These are phyloP conservation scores for Lentinula boryana DNA, from an alignment of 768 basidiomycete species.

Conservation along the genomic window DNA sequence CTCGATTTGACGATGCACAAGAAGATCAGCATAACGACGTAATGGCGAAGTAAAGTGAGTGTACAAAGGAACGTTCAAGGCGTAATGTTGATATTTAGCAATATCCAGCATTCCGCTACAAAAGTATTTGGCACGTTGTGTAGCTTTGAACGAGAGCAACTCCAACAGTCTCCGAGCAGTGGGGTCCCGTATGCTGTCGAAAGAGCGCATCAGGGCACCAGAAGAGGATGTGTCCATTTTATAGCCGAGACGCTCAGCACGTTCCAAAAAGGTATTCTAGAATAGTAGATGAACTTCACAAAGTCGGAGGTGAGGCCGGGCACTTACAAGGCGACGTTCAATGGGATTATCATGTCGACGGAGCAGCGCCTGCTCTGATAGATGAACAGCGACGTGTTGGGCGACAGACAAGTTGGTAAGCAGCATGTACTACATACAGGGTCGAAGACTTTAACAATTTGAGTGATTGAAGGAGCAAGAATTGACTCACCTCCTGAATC, in stretches of 20 bases:
- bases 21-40: conserved; percentile 86
- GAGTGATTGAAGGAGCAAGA: not conserved
- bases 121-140: conserved; percentile 95
- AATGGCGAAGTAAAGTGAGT: conserved; percentile 93
- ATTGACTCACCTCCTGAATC: conserved; percentile 73
- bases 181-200: conserved; percentile 67
- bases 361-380: conserved; percentile 95
- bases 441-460: conserved; percentile 2
- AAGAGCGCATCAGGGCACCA: conserved; percentile 78
- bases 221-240: conserved; percentile 75
- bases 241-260: conserved; percentile 80
- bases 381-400: conserved; percentile 86
- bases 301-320: not conserved
- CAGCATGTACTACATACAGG: conserved; percentile 74
- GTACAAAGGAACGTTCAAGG: conserved; percentile 86
- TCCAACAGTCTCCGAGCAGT: conserved; percentile 76
- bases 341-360: conserved; percentile 92
- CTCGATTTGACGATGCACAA: conserved; percentile 96
- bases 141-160: conserved; percentile 84
- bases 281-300: conserved; percentile 11
- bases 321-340: conserved; percentile 78
- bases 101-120: conserved; percentile 99
- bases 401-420: conserved; percentile 87
- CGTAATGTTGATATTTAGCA: conserved; percentile 93
- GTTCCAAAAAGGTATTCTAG: conserved; percentile 71